A percentile compares a stretch with the other conserved stretches of the same genome.
phyloP scores from a whole-genome alignment of 2,329 filamentous ascomycete species.

The Conoideocrella luteorostrata region DNA sequence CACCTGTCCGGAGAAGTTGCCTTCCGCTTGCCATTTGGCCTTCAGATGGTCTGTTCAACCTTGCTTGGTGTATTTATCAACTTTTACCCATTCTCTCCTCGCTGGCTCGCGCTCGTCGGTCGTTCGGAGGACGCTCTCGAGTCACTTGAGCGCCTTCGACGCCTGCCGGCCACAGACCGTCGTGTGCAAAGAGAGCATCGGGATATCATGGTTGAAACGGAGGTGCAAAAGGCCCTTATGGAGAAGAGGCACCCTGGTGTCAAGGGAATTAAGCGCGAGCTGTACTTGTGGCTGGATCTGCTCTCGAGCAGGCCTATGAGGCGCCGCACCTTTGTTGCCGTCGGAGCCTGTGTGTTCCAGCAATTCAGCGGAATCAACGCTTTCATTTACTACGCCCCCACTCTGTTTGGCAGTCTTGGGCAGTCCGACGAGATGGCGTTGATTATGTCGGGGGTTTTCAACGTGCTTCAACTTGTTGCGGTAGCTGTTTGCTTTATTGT shows the following conservation, averaged over 20 bases:
- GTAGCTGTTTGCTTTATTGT: constrained; percentile 23
- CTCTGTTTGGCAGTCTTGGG: constrained; percentile 31
- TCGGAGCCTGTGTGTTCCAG: constrained; percentile 24
- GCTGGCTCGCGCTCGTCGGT: too few species aligned
- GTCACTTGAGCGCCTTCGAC: too few species aligned
- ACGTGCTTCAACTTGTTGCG: constrained; percentile 29
- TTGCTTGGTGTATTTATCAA: constrained; percentile 38
- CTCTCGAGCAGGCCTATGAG: background rate
- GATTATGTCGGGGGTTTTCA: constrained; percentile 35
- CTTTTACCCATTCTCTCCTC: too few species aligned
- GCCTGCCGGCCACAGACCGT: too few species aligned
- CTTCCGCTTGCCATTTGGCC: constrained; percentile 33
- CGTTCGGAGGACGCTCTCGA: too few species aligned
- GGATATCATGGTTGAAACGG: too few species aligned
- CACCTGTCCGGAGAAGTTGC: background rate
- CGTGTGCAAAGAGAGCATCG: too few species aligned
- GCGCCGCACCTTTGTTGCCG: background rate
- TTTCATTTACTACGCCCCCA: constrained; percentile 49
- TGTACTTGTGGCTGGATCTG: too few species aligned
- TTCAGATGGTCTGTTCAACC: constrained; percentile 52
- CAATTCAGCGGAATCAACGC: constrained; percentile 44
- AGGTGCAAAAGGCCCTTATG: too few species aligned
- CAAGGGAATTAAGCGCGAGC: too few species aligned
- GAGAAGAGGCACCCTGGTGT: too few species aligned
- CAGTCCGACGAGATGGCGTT: constrained; percentile 26